Conservation (phyloP, 129 eudicot species). For the Artemisia annua region DNA sequence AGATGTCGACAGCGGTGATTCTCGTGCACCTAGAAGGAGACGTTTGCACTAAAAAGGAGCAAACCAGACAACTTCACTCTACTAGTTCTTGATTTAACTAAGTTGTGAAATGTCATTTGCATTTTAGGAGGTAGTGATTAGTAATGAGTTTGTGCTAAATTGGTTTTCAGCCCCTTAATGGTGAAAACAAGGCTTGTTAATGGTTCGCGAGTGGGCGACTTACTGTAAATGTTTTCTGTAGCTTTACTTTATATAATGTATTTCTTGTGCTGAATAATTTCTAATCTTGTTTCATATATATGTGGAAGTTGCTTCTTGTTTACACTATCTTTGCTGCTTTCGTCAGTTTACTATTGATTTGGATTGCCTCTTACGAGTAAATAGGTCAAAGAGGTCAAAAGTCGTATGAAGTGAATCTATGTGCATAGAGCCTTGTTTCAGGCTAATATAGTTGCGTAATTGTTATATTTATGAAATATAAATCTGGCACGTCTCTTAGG, state of each 20-base stretch:
- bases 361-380: too few relatives aligned
- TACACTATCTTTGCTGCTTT: too few relatives aligned
- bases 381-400: too few relatives aligned
- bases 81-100: not conserved
- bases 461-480: too few relatives aligned
- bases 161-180: slow-evolving; percentile 1
- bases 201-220: not conserved
- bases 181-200: not conserved
- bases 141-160: not conserved
- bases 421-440: too few relatives aligned
- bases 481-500: too few relatives aligned
- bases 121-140: not conserved
- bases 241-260: slow-evolving; percentile 24
- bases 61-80: not conserved
- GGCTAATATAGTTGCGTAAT: too few relatives aligned
- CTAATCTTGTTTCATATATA: slow-evolving; percentile 20
- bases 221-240: slow-evolving; percentile 18
- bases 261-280: slow-evolving; percentile 22
- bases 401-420: too few relatives aligned
- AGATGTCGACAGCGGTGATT: slow-evolving; percentile 89
- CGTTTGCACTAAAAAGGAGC: slow-evolving; percentile 48
- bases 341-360: too few relatives aligned
- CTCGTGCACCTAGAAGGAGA: slow-evolving; percentile 78
- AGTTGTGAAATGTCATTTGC: slow-evolving; percentile 15
- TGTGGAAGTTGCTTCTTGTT: slow-evolving; percentile 13